Evolutionary conservation across 257 asterid species (phyloP).

Genomic region (Ocimum tenuiflorum): DNA sequence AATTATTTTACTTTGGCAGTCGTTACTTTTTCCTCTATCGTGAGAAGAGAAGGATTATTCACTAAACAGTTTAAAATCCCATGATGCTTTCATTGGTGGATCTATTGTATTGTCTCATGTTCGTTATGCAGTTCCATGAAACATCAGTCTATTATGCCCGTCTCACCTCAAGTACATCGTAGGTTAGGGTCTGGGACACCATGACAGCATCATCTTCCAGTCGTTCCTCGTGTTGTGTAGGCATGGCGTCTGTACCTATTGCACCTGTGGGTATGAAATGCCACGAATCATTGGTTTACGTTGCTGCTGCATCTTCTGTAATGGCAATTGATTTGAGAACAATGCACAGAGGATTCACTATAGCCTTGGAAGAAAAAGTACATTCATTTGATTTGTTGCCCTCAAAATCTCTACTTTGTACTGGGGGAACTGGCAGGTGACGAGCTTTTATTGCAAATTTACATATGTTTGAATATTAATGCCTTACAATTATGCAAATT

Average conservation of each 20-base stretch:
- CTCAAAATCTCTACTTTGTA: conserved; percentile 52
- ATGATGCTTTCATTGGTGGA: no score
- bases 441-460: background rate
- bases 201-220: conserved; percentile 45
- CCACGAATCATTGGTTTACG: conserved; percentile 61
- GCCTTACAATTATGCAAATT: no score
- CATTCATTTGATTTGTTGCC: conserved; percentile 57
- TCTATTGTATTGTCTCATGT: no score
- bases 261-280: conserved; percentile 66
- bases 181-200: conserved; percentile 81
- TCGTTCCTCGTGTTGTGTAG: conserved; percentile 74
- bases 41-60: no score
- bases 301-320: conserved; percentile 63
- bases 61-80: no score
- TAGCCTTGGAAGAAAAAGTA: conserved; percentile 27
- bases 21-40: no score
- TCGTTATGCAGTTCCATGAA: background rate
- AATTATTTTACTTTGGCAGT: no score
- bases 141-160: background rate
- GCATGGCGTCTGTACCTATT: conserved; percentile 43
- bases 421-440: conserved; percentile 67
- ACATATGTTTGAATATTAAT: no score
- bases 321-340: conserved; percentile 62
- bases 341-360: conserved; percentile 44
- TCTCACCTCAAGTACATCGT: background rate